phyloP scores from a whole-genome alignment of 805 yeast genomes.

The Vanderwaltozyma tropicalis region DNA sequence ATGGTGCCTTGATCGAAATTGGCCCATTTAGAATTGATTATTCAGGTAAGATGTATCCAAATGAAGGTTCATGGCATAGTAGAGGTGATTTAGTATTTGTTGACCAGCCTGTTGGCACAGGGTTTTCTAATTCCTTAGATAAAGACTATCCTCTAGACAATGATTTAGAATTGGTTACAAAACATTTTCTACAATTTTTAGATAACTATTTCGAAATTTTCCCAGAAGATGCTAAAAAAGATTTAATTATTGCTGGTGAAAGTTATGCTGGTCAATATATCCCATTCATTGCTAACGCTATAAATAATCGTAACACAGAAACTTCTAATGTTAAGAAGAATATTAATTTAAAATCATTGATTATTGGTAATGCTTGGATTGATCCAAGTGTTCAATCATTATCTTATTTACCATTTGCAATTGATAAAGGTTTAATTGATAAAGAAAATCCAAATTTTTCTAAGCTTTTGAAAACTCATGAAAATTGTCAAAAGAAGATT shows the following conservation, averaged over 20 bases:
- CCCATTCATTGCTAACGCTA: conserved; percentile 68
- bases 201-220: conserved; percentile 56
- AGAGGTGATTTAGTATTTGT: conserved; percentile 70
- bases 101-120: conserved; percentile 94
- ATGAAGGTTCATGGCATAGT: conserved; percentile 77
- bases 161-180: conserved; percentile 48
- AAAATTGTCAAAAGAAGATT: conserved; percentile 48
- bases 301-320: conserved; percentile 37
- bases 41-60: conserved; percentile 38
- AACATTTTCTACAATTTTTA: conserved; percentile 56
- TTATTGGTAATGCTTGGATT: conserved; percentile 92
- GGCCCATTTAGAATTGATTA: conserved; percentile 71
- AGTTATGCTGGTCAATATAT: conserved; percentile 96
- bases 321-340: conserved; percentile 7
- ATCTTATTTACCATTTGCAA: conserved; percentile 63
- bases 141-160: conserved; percentile 28
- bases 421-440: conserved; percentile 46
- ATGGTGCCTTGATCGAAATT: conserved; percentile 85
- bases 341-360: conserved; percentile 48
- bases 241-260: conserved; percentile 81
- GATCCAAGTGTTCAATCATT: conserved; percentile 80
- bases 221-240: conserved; percentile 57
- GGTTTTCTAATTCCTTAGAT: conserved; percentile 57
- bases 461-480: conserved; percentile 39
- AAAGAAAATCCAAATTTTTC: conserved; percentile 32